Base-by-base conservation (phyloP, 177 flowering plant genomes). In the Vitis hybrid region DNA sequence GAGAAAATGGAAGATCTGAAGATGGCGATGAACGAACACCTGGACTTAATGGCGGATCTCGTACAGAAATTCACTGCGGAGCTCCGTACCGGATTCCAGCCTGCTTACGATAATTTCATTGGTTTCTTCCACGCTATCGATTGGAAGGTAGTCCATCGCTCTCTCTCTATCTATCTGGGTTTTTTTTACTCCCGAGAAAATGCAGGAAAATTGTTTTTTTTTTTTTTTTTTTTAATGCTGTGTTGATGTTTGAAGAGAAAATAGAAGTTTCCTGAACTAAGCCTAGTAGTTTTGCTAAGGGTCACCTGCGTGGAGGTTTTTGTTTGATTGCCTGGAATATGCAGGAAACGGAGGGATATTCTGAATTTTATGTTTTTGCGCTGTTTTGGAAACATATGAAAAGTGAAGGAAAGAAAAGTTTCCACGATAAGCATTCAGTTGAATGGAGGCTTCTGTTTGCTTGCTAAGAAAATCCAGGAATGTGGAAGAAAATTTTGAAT, bases 51-150 rank as follows among this genome's bases (percentile, higher is more conserved):
- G 90, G 70, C 87, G 16, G 92, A 90, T 81, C 90, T 94, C 16
- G 60, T 92, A 5, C 92, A 92, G 75, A 85, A 81, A 67, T 39
- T 90, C 69, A 76, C 89, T 2, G 75, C 85, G 2, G 92, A 94
- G 60, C 79, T 92, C 63, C 88, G 91, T 0, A 74, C 85, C 13
- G 92, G 91, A 13, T 71, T 91, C 55, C 85, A 76, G 55, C 98
- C 98, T 2, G 98, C 97, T 58, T 76, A 76, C 56, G 95, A 94
- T 3, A 89, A 84, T 62, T 85, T 94, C 85, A 64, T 93, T n/a
- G 98, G 97, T 0, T 94, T 94, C 85, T 91, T 90, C 78, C 90
- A 94, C 61, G 95, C 97, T 75, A 90, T 94, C 65, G 90, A 92
- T 68, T 94, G 98, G 98, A 94, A 83, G 95, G 98, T 93, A 58